phyloP scores from a whole-genome alignment of 495 filamentous ascomycete species.

The Ramalina intermedia region DNA sequence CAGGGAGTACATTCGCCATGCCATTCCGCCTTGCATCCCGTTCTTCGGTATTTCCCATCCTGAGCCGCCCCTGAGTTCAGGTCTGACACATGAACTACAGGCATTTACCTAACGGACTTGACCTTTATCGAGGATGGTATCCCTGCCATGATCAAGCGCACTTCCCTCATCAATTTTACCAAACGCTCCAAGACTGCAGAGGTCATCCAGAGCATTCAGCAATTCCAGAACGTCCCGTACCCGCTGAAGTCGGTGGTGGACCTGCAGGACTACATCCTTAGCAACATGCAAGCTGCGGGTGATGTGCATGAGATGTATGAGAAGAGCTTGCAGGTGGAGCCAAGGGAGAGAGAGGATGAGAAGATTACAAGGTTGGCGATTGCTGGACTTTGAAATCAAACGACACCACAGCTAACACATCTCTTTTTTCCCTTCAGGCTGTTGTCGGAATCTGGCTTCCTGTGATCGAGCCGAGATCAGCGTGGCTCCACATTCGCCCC shows the following conservation, averaged over 20 bases:
- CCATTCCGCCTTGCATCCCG: slow-evolving; percentile 93
- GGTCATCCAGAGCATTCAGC: slow-evolving; percentile 94
- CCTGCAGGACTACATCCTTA: slow-evolving; percentile 91
- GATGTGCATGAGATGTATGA: slow-evolving; percentile 99
- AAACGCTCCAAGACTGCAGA: slow-evolving; percentile 96
- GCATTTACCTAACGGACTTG: slow-evolving; percentile 92
- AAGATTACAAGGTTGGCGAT: slow-evolving; percentile 61
- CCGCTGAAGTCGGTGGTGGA: slow-evolving; percentile 76
- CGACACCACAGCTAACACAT: slow-evolving; percentile 4
- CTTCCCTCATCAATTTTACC: slow-evolving; percentile 92
- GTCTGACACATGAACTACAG: slow-evolving; percentile 26
- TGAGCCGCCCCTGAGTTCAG: not conserved
- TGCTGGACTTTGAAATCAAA: slow-evolving; percentile 5
- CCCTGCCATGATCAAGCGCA: slow-evolving; percentile 84
- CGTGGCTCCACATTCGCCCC: too few species aligned
- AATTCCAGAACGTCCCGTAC: slow-evolving; percentile 94
- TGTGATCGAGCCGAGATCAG: slow-evolving; percentile 27
- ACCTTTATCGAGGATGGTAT: slow-evolving; percentile 99
- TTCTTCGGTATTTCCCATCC: slow-evolving; percentile 60
- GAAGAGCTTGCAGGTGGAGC: slow-evolving; percentile 80
- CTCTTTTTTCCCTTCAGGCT: slow-evolving; percentile 34
- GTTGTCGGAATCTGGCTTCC: slow-evolving; percentile 60
- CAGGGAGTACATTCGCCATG: slow-evolving; percentile 76
- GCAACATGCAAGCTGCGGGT: slow-evolving; percentile 81
- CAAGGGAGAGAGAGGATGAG: slow-evolving; percentile 91